Evolutionary conservation across 2,329 filamentous ascomycete species (phyloP), one percentile per base, ranked within the genome.

Genomic region (Sporothrix inflata): DNA sequence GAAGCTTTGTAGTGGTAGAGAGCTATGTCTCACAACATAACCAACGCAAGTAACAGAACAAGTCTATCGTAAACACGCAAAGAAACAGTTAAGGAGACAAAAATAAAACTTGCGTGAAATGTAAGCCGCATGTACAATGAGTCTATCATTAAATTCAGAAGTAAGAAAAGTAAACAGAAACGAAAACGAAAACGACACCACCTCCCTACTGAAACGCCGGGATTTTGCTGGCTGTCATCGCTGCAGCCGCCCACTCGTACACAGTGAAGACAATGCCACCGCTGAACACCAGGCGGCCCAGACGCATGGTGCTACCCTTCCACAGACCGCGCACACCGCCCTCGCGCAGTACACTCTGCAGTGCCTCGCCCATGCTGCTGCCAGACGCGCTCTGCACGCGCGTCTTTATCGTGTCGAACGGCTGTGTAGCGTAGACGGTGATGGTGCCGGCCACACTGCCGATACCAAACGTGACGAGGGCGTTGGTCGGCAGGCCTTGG

Each of bases 301-400:
- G 77, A 71, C 90, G 83, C 90, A 92, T 92, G 0, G 88, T 88
- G 45, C 89, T 92, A 0, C 90, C 90, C 73, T 86, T 88, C 90
- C 90, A 92, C 74, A 91, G 88, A 0, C 86, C 89, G 51, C 81
- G 83, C 1, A 91, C 74, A 0, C 90, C 90, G 74, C 86, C 85
- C 75, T 91, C 88, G 0, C 80, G 78, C 69, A 88, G 77, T 4
- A 92, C 83, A 69, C 83, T 85, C 68, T 80, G 81, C 3, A 89
- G 82, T 0, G 89, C 89, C 74, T 91, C 87, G 0, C 82, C 78
- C 1, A 88, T 89, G 1, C 84, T 86, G 1, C 86, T 86, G 4
- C 87, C 89, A 27, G 83, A 82, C 0, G 88, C 87, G 67, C 85
- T 87, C 78, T 91, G 89, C 30, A 86, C 85, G 61, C 88, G 81